Evolutionary conservation across 257 asterid species (phyloP), one percentile per base, ranked within the genome.

Genomic region (Solanum infundibuliforme): DNA sequence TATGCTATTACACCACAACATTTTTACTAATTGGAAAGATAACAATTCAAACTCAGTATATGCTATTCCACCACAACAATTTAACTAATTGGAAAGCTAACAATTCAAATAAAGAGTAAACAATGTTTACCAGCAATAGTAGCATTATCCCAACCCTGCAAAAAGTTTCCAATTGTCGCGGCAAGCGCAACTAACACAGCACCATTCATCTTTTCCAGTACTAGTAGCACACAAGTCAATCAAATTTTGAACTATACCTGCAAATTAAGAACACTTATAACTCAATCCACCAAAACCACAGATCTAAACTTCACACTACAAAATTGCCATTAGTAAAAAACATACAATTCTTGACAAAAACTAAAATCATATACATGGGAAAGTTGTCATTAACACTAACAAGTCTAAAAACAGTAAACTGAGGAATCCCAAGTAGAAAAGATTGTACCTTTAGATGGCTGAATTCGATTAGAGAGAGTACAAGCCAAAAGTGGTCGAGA

Each of bases 111-210:
- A 74, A 87, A 46, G 62, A 86, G 34, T 31, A 65, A 76, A 87
- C 4, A 87, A 71, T 29, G 69, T 14, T 84, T 43, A 95, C 98
- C 98, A 87, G 98, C 96, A 88, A 95, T 95, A 48, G 96, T 95
- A 72, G 98, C 98, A 93, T 95, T 94, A 87, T 95, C 98, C 98
- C 98, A 95, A 74, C 98, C 98, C 92, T 95, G 98, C 92, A 95
- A 91, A 39, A 95, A 88, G 88, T 94, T 95, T 73, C 98, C 98
- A 90, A 95, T 91, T 20, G 98, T 91, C 25, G 98, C 98, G 65
- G 92, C 92, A 88, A 95, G 92, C 83, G 98, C 98, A 77, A 95
- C 95, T 89, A 94, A 90, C 60, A 93, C 95, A 32, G 98, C 98
- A 21, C 95, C 98, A 77, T 94, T 91, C 98, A 95, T 94, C 91